Evolutionary conservation across 805 yeast species (phyloP), one percentile per base, ranked within the genome.

Genomic region (Yamadazyma laniorum): DNA sequence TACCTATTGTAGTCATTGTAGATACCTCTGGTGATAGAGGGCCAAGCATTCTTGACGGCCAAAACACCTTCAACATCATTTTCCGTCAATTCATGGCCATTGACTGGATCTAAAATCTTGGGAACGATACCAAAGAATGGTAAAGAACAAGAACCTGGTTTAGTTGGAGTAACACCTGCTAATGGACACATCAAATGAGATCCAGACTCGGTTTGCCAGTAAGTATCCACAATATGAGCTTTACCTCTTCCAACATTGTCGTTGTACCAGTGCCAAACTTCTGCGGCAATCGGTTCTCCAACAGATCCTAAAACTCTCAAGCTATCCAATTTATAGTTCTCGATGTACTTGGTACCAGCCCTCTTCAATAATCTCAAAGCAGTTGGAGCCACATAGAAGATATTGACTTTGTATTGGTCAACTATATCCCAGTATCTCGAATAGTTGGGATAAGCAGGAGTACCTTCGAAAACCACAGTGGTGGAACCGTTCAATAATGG

Each of bases 121-220:
- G 96, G 87, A 47, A 84, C 85, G 49, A 93, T 77, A 60, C 99
- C 99, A 59, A 93, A 93, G 76, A 91, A 90, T 50, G 99, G 99
- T 48, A 87, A 75, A 22, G 97, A 84, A 19, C 98, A 98, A 35
- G 96, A 84, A 50, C 99, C 99, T 17, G 99, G 98, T 66, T 93
- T 93, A 47, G 93, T 85, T 53, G 96, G 95, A 29, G 91, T 80
- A 27, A 85, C 83, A 61, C 99, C 98, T 13, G 98, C 95, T 53
- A 93, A 65, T 46, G 98, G 96, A 31, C 96, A 84, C 62, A 93
- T 84, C 62, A 93, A 74, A 59, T 91, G 97, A 25, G 96, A 85
- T 39, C 99, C 99, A 11, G 95, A 83, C 71, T 93, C 99, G 26
- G 98, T 93, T 72, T 90, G 96, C 99, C 99, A 93, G 77, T 89